phyloP scores from a whole-genome alignment of 768 basidiomycete genomes.

The Podaxis sp. region DNA sequence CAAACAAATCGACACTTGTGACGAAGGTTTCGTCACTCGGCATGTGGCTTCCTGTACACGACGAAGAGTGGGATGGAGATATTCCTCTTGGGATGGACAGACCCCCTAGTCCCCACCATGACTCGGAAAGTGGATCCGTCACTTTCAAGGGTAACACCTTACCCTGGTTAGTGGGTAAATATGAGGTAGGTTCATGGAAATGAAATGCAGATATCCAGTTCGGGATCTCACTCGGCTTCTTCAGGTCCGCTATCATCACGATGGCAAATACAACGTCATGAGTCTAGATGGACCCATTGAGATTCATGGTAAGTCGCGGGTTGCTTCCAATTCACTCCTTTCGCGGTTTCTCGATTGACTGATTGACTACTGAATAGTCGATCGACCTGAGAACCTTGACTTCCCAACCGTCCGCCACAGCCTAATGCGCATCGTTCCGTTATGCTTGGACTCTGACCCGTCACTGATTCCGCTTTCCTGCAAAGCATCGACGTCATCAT shows the following conservation, averaged over 20 bases:
- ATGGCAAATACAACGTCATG: constrained; percentile 97
- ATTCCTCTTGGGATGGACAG: constrained; percentile 52
- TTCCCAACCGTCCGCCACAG: constrained; percentile 64
- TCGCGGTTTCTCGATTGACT: constrained; percentile 14
- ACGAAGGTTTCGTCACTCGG: constrained; percentile 86
- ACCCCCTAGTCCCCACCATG: constrained; percentile 34
- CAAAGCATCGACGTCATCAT: constrained; percentile 34
- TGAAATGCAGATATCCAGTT: neutral
- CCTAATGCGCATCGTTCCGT: constrained; percentile 75
- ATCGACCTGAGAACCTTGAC: constrained; percentile 62
- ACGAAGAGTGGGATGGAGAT: constrained; percentile 94
- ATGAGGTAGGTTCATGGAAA: constrained; percentile 62
- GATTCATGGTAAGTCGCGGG: constrained; percentile 68
- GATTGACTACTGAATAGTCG: constrained; percentile 46
- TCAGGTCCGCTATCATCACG: constrained; percentile 89
- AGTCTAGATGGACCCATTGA: constrained; percentile 82
- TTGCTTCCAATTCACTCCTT: neutral
- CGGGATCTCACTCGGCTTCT: constrained; percentile 5
- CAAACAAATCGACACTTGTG: constrained; percentile 79
- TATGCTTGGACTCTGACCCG: constrained; percentile 87
- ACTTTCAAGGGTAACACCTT: constrained; percentile 77
- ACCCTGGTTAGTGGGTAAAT: constrained; percentile 84
- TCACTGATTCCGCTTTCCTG: constrained; percentile 76
- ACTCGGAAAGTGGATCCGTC: constrained; percentile 60
- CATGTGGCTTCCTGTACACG: constrained; percentile 90